phyloP scores from a whole-genome alignment of 306 rosid genomes.

The Crotalaria pallida region DNA sequence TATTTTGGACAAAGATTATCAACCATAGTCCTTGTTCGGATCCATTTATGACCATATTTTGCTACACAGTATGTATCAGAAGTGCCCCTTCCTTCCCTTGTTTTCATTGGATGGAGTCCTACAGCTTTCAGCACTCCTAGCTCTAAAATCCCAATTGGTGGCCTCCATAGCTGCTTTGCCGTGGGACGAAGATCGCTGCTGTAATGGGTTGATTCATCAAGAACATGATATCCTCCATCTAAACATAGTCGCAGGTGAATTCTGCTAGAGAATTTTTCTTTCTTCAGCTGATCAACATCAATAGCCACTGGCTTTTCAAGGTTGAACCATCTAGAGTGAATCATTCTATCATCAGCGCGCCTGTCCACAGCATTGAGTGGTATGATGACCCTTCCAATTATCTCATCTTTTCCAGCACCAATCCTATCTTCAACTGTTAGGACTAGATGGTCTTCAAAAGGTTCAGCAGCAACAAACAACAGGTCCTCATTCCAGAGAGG shows the following conservation, averaged over 20 bases:
- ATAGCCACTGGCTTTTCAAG: constrained; percentile 38
- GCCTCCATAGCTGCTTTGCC: constrained; percentile 43
- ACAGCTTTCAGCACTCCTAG: constrained; percentile 42
- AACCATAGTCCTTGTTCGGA: constrained; percentile 39
- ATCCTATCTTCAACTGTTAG: constrained; percentile 41
- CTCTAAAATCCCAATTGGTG: constrained; percentile 37
- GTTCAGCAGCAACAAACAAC: constrained; percentile 47
- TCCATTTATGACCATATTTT: constrained; percentile 49
- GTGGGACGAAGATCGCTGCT: constrained; percentile 52
- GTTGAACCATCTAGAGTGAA: constrained; percentile 46
- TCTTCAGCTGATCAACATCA: constrained; percentile 45
- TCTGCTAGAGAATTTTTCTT: constrained; percentile 38
- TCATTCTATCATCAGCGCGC: constrained; percentile 44
- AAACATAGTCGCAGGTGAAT: constrained; percentile 38
- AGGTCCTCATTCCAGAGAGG: constrained; percentile 48
- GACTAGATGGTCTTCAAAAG: constrained; percentile 43
- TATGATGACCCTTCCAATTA: constrained; percentile 40
- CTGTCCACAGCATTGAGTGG: constrained; percentile 32
- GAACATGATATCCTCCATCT: constrained; percentile 51
- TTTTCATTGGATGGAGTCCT: constrained; percentile 45
- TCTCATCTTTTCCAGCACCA: constrained; percentile 45
- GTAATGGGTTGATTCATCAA: constrained; percentile 45
- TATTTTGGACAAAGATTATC: constrained; percentile 36
- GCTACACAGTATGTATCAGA: constrained; percentile 51
- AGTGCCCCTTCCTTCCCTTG: constrained; percentile 33